Percentiles rank a stretch among this genome's conserved stretches.
Evolutionary conservation across 75 land plant species (phyloP).

Genomic region (Selaginella moellendorffii): DNA sequence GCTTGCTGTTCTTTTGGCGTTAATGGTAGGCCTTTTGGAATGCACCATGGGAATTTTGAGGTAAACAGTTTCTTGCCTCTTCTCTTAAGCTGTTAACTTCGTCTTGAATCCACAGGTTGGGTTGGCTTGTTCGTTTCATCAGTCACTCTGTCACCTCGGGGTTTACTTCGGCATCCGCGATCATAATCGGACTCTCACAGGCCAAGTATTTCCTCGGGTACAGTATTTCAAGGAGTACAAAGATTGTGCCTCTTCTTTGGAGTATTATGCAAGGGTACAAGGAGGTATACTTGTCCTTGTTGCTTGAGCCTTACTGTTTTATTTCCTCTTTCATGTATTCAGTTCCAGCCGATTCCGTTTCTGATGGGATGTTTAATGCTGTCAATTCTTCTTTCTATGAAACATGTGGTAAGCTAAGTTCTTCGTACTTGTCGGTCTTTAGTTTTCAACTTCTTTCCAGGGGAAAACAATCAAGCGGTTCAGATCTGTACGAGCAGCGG

Average conservation of each 20-base stretch:
- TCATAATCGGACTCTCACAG: slow-evolving; percentile 84
- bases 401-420: slow-evolving; percentile 72
- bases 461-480: slow-evolving; percentile 60
- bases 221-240: slow-evolving; percentile 43
- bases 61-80: slow-evolving; percentile 17
- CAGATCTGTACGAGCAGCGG: slow-evolving; percentile 65
- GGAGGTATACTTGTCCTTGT: slow-evolving; percentile 12
- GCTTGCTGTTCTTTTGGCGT: slow-evolving; percentile 77
- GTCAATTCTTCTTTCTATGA: slow-evolving; percentile 63
- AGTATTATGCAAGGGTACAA: slow-evolving; percentile 57
- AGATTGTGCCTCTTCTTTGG: slow-evolving; percentile 57
- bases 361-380: slow-evolving; percentile 69
- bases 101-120: slow-evolving; percentile 51
- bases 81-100: background rate
- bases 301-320: background rate
- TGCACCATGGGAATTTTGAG: slow-evolving; percentile 79
- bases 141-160: slow-evolving; percentile 97
- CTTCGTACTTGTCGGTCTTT: background rate
- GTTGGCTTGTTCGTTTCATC: slow-evolving; percentile 93
- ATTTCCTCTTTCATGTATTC: slow-evolving; percentile 19
- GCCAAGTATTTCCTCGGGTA: slow-evolving; percentile 87
- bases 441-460: slow-evolving; percentile 34
- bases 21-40: slow-evolving; percentile 87
- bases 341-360: slow-evolving; percentile 89
- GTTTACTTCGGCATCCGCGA: slow-evolving; percentile 87